Conservation (phyloP, 805 yeast genomes). For the Teunomyces pallodes region DNA sequence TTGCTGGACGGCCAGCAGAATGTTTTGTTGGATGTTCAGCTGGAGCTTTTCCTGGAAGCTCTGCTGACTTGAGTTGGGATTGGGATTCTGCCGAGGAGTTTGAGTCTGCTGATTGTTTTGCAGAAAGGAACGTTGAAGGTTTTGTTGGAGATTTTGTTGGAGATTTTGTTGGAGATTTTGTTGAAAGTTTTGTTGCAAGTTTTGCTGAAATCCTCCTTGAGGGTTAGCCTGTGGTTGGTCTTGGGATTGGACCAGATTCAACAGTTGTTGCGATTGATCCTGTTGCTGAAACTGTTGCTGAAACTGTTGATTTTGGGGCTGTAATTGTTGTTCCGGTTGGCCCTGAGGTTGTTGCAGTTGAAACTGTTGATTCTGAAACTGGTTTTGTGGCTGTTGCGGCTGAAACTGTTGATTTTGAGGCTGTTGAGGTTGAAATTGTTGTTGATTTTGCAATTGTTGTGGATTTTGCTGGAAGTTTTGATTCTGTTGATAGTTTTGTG, state of each 20-base stretch:
- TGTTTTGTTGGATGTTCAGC: background rate
- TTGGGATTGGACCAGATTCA: background rate
- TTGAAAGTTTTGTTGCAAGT: background rate
- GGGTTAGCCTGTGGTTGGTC: background rate
- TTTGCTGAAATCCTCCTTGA: background rate
- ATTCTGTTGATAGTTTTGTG: background rate
- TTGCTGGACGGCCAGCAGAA: background rate
- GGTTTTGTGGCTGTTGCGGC: conserved; percentile 4
- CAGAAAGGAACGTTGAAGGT: background rate
- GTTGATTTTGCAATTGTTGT: conserved; percentile 4
- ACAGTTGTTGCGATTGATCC: background rate
- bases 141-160: background rate
- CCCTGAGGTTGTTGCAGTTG: background rate
- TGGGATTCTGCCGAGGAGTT: background rate
- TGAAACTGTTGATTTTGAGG: background rate
- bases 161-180: background rate
- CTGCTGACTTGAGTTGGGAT: background rate
- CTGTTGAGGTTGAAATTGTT: background rate
- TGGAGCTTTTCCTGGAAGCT: conserved; percentile 6
- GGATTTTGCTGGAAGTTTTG: conserved; percentile 1
- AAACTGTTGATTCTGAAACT: background rate
- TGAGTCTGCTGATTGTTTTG: background rate
- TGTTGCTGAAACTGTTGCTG: background rate
- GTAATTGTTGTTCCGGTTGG: background rate
- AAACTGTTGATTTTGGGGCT: background rate